These are phyloP conservation scores for Ceratocystis huliohia DNA, from an alignment of 2,329 filamentous ascomycete genomes.

Conservation along the genomic window DNA sequence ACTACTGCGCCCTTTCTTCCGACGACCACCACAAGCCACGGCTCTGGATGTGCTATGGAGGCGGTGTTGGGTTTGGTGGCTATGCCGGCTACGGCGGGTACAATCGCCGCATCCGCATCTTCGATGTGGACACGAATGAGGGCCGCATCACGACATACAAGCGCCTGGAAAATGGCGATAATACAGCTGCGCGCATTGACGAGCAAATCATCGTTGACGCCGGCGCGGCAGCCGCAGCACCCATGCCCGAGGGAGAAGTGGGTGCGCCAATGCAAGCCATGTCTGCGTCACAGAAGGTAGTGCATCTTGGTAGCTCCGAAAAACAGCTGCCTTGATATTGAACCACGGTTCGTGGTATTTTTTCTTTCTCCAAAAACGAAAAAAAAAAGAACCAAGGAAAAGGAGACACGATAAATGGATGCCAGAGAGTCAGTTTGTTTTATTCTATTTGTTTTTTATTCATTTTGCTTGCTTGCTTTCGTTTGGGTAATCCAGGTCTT, in stretches of 20 bases:
- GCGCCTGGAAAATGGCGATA: constrained; percentile 58
- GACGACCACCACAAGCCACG: constrained; percentile 44
- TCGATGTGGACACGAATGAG: constrained; percentile 85
- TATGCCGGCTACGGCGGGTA: constrained; percentile 87
- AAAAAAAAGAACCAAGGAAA: background rate
- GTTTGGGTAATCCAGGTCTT: background rate
- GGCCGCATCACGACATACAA: constrained; percentile 88
- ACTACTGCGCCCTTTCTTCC: constrained; percentile 70
- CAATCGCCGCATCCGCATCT: constrained; percentile 71
- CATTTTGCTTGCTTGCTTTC: background rate
- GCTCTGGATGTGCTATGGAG: constrained; percentile 97
- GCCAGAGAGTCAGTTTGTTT: no score
- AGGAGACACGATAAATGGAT: no score
- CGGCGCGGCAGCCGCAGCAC: constrained; percentile 34
- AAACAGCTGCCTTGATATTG: constrained; percentile 14
- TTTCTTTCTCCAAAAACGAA: background rate
- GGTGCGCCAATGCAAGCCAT: constrained; percentile 19
- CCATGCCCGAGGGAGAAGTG: constrained; percentile 16
- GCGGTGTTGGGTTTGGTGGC: constrained; percentile 81
- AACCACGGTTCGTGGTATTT: no score
- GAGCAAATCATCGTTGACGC: constrained; percentile 55
- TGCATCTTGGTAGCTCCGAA: constrained; percentile 19
- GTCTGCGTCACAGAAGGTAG: constrained; percentile 16
- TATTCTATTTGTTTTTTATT: no score
- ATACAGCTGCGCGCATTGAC: constrained; percentile 40